phyloP scores from a whole-genome alignment of 2,329 filamentous ascomycete genomes.

The Sarocladiaceae sp. region DNA sequence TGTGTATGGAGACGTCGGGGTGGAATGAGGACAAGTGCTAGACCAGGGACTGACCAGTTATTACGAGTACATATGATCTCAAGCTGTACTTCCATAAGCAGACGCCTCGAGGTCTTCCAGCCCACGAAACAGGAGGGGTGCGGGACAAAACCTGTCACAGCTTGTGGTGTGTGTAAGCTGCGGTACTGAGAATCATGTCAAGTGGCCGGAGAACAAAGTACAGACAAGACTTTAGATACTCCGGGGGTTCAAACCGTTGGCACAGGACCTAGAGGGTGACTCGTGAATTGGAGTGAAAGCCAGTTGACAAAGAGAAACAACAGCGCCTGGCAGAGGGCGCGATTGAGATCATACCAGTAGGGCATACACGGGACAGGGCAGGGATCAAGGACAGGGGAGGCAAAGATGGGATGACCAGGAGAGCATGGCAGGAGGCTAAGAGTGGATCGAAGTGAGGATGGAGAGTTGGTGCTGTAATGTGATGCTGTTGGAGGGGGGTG shows the following conservation, averaged over 20 bases:
- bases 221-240: too few relatives aligned
- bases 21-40: constrained; percentile 1
- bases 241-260: neutral
- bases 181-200: too few relatives aligned
- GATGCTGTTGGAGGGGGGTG: constrained; percentile 7
- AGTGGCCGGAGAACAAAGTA: too few relatives aligned
- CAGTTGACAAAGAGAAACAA: neutral
- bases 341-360: constrained; percentile 2
- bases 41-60: neutral
- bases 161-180: constrained; percentile 6
- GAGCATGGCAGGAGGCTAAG: constrained; percentile 9
- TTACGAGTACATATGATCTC: too few relatives aligned
- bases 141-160: neutral
- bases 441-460: constrained; percentile 3
- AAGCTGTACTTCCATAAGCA: neutral
- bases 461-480: constrained; percentile 8
- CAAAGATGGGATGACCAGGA: constrained; percentile 8
- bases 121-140: constrained; percentile 1
- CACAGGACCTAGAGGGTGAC: neutral
- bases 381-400: constrained; percentile 5
- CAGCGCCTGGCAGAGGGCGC: neutral
- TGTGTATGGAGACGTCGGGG: constrained; percentile 3
- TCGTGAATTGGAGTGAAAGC: neutral
- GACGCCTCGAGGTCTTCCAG: constrained; percentile 3
- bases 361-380: constrained; percentile 5